Evolutionary conservation across 768 basidiomycete genomes (phyloP).

Genomic region (Lentinula sp.): DNA sequence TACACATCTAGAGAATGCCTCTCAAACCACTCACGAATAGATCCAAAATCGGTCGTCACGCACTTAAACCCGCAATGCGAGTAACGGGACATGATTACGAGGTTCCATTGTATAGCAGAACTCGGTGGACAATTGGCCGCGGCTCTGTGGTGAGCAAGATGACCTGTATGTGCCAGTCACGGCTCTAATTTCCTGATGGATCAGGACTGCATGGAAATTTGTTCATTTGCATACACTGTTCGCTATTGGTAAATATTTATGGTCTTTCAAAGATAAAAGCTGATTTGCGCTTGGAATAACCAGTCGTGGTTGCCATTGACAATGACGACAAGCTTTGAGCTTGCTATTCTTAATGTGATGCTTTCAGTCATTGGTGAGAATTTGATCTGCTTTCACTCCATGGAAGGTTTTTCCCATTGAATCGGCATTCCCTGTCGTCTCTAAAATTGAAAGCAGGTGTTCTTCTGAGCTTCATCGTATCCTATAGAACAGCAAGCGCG

Average conservation of each 20-base stretch:
- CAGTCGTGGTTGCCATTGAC: slow-evolving; percentile 40
- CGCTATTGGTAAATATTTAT: slow-evolving; percentile 33
- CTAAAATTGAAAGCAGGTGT: slow-evolving; percentile 26
- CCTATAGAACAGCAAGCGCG: slow-evolving; percentile 58
- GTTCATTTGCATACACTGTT: slow-evolving; percentile 56
- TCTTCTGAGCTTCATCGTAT: slow-evolving; percentile 47
- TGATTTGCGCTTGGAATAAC: background rate
- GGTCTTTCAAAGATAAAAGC: background rate
- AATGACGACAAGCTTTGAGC: slow-evolving; percentile 27
- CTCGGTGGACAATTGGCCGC: slow-evolving; percentile 34
- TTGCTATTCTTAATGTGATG: slow-evolving; percentile 50
- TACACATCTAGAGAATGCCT: background rate
- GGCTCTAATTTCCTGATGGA: slow-evolving; percentile 16
- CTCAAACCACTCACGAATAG: background rate
- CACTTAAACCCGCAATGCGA: slow-evolving; percentile 1
- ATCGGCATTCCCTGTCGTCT: background rate
- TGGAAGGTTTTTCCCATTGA: background rate
- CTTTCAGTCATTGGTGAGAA: slow-evolving; percentile 51
- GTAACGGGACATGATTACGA: background rate
- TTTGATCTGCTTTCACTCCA: background rate
- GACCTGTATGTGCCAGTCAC: background rate
- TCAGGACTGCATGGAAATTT: slow-evolving; percentile 65
- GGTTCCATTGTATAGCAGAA: background rate
- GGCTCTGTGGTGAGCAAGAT: slow-evolving; percentile 30
- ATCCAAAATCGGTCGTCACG: background rate